Evolutionary conservation across 192 early-diverging fungal genomes (phyloP).

Genomic region (Linnemannia exigua): DNA sequence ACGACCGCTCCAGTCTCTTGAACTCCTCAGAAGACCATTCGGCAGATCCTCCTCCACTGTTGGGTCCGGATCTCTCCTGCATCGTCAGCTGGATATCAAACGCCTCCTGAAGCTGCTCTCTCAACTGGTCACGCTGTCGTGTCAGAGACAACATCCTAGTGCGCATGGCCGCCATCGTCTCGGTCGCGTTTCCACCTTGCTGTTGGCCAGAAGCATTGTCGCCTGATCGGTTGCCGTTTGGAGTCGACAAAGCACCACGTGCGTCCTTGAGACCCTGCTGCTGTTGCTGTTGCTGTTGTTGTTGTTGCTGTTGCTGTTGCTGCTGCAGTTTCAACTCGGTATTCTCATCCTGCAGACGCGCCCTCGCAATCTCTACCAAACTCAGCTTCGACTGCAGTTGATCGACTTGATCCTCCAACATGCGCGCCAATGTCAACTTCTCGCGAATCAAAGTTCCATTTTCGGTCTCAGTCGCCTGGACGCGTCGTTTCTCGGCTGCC

Average conservation of each 20-base stretch:
- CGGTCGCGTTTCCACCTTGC: neutral
- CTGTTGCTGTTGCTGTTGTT: conserved; percentile 13
- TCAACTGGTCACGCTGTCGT: conserved; percentile 43
- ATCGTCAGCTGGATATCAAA: conserved; percentile 52
- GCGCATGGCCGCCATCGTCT: conserved; percentile 49
- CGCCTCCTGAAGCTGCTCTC: conserved; percentile 52
- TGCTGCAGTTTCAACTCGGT: conserved; percentile 17
- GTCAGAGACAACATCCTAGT: conserved; percentile 48
- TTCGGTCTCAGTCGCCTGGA: conserved; percentile 43
- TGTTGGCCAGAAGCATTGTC: neutral
- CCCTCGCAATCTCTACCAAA: conserved; percentile 44
- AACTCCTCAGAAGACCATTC: conserved; percentile 52
- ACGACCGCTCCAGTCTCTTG: conserved; percentile 42
- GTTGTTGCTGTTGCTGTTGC: conserved; percentile 24
- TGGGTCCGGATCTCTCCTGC: conserved; percentile 27
- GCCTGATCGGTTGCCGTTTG: neutral
- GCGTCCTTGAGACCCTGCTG: neutral
- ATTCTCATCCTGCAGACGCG: conserved; percentile 49
- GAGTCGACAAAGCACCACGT: neutral
- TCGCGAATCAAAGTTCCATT: conserved; percentile 45
- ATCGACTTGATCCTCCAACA: conserved; percentile 52
- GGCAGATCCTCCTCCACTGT: conserved; percentile 17
- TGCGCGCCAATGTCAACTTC: conserved; percentile 45
- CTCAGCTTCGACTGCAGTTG: conserved; percentile 52
- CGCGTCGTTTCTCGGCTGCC: conserved; percentile 47